These are phyloP conservation scores for Cladophialophora chaetospira DNA, from an alignment of 2,329 filamentous ascomycete species.

Conservation along the genomic window DNA sequence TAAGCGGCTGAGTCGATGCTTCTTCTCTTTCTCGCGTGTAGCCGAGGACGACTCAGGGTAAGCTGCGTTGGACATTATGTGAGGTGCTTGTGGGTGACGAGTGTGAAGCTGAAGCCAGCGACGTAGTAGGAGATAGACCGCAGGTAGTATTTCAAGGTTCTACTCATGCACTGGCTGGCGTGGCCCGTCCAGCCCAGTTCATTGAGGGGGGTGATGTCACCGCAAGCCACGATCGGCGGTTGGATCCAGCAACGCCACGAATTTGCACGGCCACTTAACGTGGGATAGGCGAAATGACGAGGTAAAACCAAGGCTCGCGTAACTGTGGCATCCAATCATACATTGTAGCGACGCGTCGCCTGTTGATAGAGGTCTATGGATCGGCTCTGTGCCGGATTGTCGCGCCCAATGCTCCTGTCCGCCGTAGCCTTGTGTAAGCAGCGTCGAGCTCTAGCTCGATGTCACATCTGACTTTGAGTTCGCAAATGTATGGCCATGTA, in stretches of 20 bases:
- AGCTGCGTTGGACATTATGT: conserved; percentile 22
- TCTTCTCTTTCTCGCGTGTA: conserved; percentile 55
- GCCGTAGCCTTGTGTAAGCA: conserved; percentile 77
- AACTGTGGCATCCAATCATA: conserved; percentile 3
- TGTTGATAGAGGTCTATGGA: conserved; percentile 5
- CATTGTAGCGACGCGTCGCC: not conserved
- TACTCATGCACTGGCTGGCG: not conserved
- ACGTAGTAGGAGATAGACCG: not conserved
- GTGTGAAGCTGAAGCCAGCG: not conserved
- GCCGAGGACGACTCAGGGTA: conserved; percentile 13
- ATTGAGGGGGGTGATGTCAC: conserved; percentile 22
- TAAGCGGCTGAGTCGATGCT: conserved; percentile 62
- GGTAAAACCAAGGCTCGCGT: too few relatives aligned
- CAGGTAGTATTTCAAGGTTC: conserved; percentile 17
- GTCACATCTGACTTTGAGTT: conserved; percentile 77
- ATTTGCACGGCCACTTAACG: conserved; percentile 19
- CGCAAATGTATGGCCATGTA: conserved; percentile 86
- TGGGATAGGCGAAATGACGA: not conserved
- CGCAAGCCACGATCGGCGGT: conserved; percentile 14
- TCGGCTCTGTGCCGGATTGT: conserved; percentile 8
- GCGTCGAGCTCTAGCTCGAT: conserved; percentile 86
- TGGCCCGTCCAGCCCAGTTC: not conserved
- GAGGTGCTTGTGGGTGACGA: not conserved
- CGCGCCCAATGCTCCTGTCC: conserved; percentile 30
- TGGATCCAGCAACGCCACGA: conserved; percentile 11